Evolutionary conservation across 2,329 filamentous ascomycete genomes (phyloP).

Genomic region (Achaetomium macrosporum): DNA sequence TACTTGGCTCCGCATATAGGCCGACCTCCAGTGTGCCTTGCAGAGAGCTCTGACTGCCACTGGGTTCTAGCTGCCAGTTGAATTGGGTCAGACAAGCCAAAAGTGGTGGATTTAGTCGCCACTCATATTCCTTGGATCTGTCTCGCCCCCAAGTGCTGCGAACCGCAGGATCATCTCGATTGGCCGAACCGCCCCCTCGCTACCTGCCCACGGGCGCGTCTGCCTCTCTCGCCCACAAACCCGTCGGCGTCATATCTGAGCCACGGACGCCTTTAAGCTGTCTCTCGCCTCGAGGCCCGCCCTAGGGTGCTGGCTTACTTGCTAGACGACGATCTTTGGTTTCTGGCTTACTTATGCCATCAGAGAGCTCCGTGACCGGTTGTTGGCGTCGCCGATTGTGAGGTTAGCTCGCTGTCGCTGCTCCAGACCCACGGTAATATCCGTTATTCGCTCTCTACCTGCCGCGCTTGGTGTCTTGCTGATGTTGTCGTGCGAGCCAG

Average conservation of each 20-base stretch:
- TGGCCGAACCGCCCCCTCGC: slow-evolving; percentile 22
- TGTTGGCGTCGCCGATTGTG: background rate
- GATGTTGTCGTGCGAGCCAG: slow-evolving; percentile 13
- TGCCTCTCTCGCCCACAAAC: slow-evolving; percentile 14
- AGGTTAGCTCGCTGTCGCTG: background rate
- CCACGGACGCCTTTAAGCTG: slow-evolving; percentile 8
- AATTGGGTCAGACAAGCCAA: slow-evolving; percentile 15
- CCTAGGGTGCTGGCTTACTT: background rate
- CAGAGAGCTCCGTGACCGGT: background rate
- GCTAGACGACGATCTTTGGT: background rate
- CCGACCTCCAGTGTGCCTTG: slow-evolving; percentile 21
- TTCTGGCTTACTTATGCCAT: slow-evolving; percentile 3
- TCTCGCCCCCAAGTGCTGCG: slow-evolving; percentile 20
- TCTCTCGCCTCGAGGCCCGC: too few relatives aligned
- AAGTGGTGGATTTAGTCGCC: slow-evolving; percentile 25
- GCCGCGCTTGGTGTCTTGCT: slow-evolving; percentile 5
- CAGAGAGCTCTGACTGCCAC: slow-evolving; percentile 18
- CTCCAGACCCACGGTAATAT: background rate
- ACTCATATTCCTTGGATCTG: slow-evolving; percentile 25
- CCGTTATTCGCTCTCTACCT: too few relatives aligned
- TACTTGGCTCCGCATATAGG: slow-evolving; percentile 20
- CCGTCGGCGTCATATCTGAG: slow-evolving; percentile 16
- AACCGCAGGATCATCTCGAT: slow-evolving; percentile 23
- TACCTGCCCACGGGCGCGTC: slow-evolving; percentile 20
- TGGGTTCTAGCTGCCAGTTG: slow-evolving; percentile 12